A percentile compares a stretch with the other conserved stretches of the same genome.
These are phyloP conservation scores for Oleoguttula mirabilis DNA, from an alignment of 495 filamentous ascomycete species.

Conservation along the genomic window DNA sequence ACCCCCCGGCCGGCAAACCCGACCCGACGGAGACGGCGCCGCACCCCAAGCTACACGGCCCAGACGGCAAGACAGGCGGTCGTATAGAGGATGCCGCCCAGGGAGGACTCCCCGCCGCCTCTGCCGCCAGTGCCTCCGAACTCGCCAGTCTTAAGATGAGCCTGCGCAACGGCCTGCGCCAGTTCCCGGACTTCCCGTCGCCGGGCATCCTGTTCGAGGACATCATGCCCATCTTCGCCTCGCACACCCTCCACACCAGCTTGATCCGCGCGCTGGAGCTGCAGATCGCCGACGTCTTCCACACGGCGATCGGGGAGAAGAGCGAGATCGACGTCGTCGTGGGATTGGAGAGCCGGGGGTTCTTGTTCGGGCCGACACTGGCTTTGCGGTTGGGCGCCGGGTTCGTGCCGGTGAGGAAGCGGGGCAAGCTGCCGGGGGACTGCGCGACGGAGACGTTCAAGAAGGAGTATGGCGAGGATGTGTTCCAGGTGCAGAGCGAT, in stretches of 20 bases:
- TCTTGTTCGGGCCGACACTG: constrained; percentile 85
- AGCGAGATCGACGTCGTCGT: constrained; percentile 69
- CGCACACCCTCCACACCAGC: constrained; percentile 57
- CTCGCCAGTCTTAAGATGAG: constrained; percentile 87
- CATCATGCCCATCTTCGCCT: constrained; percentile 90
- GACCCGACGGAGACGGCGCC: constrained; percentile 23
- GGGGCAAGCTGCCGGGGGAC: constrained; percentile 88
- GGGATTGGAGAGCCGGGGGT: constrained; percentile 87
- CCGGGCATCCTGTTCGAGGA: constrained; percentile 96
- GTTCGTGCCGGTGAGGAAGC: constrained; percentile 91
- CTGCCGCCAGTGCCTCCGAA: constrained; percentile 41
- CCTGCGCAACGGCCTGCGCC: constrained; percentile 49
- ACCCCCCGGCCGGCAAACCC: constrained; percentile 27
- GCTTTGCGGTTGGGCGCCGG: constrained; percentile 73
- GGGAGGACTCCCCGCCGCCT: constrained; percentile 32
- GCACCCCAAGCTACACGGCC: constrained; percentile 2
- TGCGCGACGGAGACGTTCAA: constrained; percentile 69
- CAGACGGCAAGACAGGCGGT: constrained; percentile 9
- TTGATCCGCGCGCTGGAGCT: constrained; percentile 82
- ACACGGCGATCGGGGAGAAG: constrained; percentile 3
- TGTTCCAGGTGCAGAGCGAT: constrained; percentile 88
- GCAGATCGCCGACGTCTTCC: constrained; percentile 40
- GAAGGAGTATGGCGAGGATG: constrained; percentile 96
- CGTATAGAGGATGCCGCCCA: constrained; percentile 24
- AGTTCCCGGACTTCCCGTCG: constrained; percentile 88